These are phyloP conservation scores for Thoreauomyces humboldtii DNA, from an alignment of 192 early-diverging fungal species.

Conservation along the genomic window DNA sequence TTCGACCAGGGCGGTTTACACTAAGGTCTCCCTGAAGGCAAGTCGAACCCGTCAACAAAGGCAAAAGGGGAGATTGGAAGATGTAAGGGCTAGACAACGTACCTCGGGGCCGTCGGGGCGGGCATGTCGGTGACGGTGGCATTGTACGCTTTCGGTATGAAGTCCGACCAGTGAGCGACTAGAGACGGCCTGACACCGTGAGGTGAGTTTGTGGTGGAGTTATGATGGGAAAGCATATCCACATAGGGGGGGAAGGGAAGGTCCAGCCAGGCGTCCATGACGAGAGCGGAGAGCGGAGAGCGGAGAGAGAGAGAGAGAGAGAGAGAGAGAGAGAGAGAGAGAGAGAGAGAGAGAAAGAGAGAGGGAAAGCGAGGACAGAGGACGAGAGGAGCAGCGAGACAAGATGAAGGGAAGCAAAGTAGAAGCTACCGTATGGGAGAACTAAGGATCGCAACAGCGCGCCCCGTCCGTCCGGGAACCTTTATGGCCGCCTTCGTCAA, in stretches of 20 bases:
- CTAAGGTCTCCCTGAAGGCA: too few species aligned
- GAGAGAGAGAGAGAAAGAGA: neutral
- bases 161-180: constrained; percentile 7
- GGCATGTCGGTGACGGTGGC: too few species aligned
- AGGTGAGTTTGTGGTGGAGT: neutral
- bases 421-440: too few species aligned
- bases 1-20: too few species aligned
- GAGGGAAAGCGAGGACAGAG: neutral
- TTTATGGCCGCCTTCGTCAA: too few species aligned
- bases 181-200: neutral
- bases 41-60: too few species aligned
- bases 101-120: too few species aligned
- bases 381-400: too few species aligned
- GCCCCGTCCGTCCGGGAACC: too few species aligned
- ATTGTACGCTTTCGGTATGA: neutral
- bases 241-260: neutral
- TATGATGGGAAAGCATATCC: neutral
- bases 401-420: too few species aligned
- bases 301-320: neutral
- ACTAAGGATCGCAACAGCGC: too few species aligned
- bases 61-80: constrained; percentile 4
- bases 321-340: neutral
- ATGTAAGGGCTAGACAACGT: neutral
- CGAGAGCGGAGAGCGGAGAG: neutral
- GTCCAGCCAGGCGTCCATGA: neutral